Percentiles rank a stretch among this genome's conserved stretches.
Conservation (phyloP, 1,284 basidiomycete species). For the Golubevia sp. region DNA sequence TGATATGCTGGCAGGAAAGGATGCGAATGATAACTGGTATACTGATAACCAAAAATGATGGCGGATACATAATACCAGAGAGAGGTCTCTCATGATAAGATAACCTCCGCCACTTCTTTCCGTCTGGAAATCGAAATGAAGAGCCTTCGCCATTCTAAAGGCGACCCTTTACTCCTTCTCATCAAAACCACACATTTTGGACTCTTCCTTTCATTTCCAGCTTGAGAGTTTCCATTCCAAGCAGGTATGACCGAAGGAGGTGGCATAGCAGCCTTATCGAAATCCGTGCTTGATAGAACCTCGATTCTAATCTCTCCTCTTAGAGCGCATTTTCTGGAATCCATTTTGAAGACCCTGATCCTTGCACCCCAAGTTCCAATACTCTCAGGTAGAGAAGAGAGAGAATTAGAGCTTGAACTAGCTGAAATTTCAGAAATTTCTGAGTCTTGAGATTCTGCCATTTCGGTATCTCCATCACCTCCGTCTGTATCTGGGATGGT, state of each 20-base stretch:
- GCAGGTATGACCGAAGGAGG: conserved; percentile 1
- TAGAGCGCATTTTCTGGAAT: conserved; percentile 55
- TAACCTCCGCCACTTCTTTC: background rate
- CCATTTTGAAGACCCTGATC: conserved; percentile 44
- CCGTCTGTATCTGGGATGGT: conserved; percentile 15
- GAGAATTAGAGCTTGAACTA: background rate
- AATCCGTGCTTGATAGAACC: conserved; percentile 13
- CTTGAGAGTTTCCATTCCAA: conserved; percentile 5
- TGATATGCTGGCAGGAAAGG: too few relatives aligned
- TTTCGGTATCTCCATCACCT: conserved; percentile 6
- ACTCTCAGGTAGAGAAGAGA: background rate
- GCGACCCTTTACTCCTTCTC: conserved; percentile 59
- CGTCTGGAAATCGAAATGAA: conserved; percentile 23
- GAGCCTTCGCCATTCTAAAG: conserved; percentile 62
- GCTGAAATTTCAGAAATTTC: background rate
- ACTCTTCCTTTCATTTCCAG: conserved; percentile 8
- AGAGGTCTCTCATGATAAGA: too few relatives aligned
- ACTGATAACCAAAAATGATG: too few relatives aligned
- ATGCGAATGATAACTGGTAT: too few relatives aligned
- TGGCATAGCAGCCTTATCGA: conserved; percentile 3
- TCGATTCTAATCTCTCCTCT: conserved; percentile 52
- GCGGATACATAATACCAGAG: too few relatives aligned
- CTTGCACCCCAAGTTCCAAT: conserved; percentile 19
- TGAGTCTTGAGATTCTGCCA: background rate
- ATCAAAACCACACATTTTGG: conserved; percentile 47